Base-by-base conservation (phyloP, 768 basidiomycete genomes). In the Panus rudis region DNA sequence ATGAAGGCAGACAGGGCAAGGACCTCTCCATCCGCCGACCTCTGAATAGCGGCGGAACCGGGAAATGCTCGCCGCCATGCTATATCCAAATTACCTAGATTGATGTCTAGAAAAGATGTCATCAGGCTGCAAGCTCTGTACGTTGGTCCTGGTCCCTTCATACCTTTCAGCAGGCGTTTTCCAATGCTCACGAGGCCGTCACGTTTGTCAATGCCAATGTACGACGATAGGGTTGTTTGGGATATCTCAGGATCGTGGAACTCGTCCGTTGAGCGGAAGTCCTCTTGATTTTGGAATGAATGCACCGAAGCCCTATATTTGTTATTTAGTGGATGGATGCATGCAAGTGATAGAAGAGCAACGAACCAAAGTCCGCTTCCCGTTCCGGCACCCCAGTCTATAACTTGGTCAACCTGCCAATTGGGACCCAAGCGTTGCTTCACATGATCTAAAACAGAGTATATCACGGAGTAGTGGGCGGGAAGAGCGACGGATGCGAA, bases 401-500 rank as follows among this genome's bases (percentile, higher is more conserved):
- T 67, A 10, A 94, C 66, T 25, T 66, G 72, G 21, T 79, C 66
- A 42, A 78, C 67, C 24, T 63, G 62, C 78, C 74, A 86, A n/a
- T 69, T 68, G 6, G 69, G 59, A n/a, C 76, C 81, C 27, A 91
- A 52, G 42, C 90, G 70, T 37, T 65, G 71, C 47, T 75, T 81
- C 27, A 80, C 52, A 49, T 89, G 81, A 37, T 75, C 67, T 14
- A 93, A 63, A 4, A 92, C 87, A n/a, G 83, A 68, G 38, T 66
- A 71, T 39, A 92, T 84, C 2, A 81, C 88, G 35, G 88, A 77
- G 59, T 86, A 93, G 64, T 92, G 85, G 3, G 82, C 79, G 1
- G 91, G 91, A 50, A 93, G 73, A n/a, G 81, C 84, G 38, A 92
- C 72, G 11, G 86, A 80, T 12, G 84, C 83, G 58, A 92, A 93